Evolutionary conservation across 768 basidiomycete species (phyloP).

Genomic region (Boletus vinaceobasis): DNA sequence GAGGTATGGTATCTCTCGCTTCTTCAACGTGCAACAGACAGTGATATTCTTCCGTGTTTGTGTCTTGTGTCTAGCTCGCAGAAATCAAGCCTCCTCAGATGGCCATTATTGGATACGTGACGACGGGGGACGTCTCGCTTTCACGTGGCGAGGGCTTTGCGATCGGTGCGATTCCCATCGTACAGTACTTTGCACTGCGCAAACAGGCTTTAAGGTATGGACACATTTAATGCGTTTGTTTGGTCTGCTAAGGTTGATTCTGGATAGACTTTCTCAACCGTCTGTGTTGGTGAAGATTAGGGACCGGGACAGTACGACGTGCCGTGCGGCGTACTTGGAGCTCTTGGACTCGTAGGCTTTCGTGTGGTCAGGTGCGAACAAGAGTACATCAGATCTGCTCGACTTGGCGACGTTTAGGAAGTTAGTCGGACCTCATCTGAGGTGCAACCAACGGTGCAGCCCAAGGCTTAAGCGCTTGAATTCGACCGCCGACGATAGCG

Average conservation of each 20-base stretch:
- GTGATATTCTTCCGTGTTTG: neutral
- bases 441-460: neutral
- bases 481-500: neutral
- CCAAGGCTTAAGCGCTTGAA: too few relatives aligned
- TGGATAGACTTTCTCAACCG: conserved; percentile 22
- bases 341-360: conserved; percentile 27
- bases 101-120: conserved; percentile 74
- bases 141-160: conserved; percentile 74
- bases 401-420: neutral
- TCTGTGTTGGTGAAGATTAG: conserved; percentile 61
- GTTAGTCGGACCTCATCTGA: too few relatives aligned
- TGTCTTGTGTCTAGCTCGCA: conserved; percentile 39
- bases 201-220: conserved; percentile 45
- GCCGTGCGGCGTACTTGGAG: conserved; percentile 48
- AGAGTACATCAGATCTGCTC: neutral
- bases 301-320: conserved; percentile 52
- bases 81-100: conserved; percentile 39
- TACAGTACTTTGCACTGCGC: conserved; percentile 46
- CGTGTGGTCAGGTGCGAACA: neutral
- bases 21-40: neutral
- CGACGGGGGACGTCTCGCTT: conserved; percentile 81
- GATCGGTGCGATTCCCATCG: conserved; percentile 68
- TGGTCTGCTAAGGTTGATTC: neutral
- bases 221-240: neutral
- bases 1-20: conserved; percentile 24